These are phyloP conservation scores for Onygenales sp. DNA, from an alignment of 2,329 filamentous ascomycete genomes.

Conservation along the genomic window DNA sequence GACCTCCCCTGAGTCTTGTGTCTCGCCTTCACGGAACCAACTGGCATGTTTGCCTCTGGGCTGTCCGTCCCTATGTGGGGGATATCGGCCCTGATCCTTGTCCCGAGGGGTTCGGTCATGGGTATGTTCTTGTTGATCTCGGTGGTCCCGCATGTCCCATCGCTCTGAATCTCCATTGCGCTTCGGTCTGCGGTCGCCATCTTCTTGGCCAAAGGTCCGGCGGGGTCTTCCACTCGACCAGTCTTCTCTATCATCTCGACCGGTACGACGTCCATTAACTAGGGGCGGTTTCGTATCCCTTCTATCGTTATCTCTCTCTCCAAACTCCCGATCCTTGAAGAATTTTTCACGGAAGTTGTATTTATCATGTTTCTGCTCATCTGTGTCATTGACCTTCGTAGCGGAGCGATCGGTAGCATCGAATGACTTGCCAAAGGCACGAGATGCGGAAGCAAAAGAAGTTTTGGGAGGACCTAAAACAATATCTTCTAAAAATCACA, in stretches of 20 bases:
- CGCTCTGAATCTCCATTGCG: conserved; percentile 35
- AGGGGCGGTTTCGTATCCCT: conserved; percentile 25
- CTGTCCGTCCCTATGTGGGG: conserved; percentile 54
- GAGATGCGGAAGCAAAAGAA: conserved; percentile 68
- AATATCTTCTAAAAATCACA: conserved; percentile 56
- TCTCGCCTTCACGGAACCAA: conserved; percentile 60
- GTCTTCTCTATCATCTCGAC: conserved; percentile 29
- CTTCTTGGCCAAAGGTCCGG: conserved; percentile 32
- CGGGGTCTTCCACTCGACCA: conserved; percentile 32
- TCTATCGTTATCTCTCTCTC: conserved; percentile 21
- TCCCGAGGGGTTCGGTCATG: conserved; percentile 42
- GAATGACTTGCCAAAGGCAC: conserved; percentile 36
- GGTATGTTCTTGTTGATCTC: conserved; percentile 46
- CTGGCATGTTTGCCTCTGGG: conserved; percentile 59
- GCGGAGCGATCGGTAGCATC: conserved; percentile 36
- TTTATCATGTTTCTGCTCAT: conserved; percentile 49
- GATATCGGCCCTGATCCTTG: conserved; percentile 45
- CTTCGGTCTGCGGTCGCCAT: conserved; percentile 29
- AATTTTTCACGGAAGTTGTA: conserved; percentile 49
- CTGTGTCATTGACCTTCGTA: conserved; percentile 46
- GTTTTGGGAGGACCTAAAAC: conserved; percentile 77
- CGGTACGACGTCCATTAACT: conserved; percentile 26
- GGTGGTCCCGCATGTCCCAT: conserved; percentile 40
- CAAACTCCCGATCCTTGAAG: conserved; percentile 25
- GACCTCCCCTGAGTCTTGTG: conserved; percentile 25